phyloP scores from a whole-genome alignment of 129 eudicot species.

The Ambrosia artemisiifolia region DNA sequence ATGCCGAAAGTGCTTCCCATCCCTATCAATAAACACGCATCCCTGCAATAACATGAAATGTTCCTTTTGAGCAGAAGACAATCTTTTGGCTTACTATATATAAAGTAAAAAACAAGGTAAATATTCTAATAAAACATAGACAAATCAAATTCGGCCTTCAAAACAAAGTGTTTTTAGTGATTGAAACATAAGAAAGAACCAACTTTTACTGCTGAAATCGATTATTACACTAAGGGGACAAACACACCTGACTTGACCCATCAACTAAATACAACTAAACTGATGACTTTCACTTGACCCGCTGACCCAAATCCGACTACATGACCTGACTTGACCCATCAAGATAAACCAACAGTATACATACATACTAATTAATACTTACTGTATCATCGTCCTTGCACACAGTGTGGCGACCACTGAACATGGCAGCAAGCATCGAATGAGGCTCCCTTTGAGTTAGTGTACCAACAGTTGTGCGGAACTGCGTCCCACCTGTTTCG shows the following conservation, averaged over 20 bases:
- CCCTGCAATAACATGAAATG: conserved; percentile 51
- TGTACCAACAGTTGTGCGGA: conserved; percentile 76
- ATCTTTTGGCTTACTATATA: neutral
- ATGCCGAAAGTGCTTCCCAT: conserved; percentile 86
- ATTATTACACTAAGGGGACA: no score
- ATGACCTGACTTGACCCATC: no score
- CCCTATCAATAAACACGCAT: conserved; percentile 81
- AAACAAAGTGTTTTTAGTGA: no score
- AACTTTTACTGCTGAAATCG: no score
- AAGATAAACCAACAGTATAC: no score
- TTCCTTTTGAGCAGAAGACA: neutral
- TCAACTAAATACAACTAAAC: no score
- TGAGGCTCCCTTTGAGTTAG: conserved; percentile 59
- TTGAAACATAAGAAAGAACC: no score
- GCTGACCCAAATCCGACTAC: neutral
- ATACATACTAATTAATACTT: neutral
- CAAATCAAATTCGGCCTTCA: no score
- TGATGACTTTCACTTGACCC: no score
- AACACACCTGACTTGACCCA: no score
- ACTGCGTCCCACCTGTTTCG: conserved; percentile 73
- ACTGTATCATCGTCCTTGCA: conserved; percentile 70
- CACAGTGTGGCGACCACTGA: conserved; percentile 87
- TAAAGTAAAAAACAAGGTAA: neutral
- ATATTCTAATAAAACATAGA: neutral
- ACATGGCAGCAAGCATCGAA: conserved; percentile 98